Evolutionary conservation across 1,284 basidiomycete species (phyloP).

Genomic region (Leccinum holopus): DNA sequence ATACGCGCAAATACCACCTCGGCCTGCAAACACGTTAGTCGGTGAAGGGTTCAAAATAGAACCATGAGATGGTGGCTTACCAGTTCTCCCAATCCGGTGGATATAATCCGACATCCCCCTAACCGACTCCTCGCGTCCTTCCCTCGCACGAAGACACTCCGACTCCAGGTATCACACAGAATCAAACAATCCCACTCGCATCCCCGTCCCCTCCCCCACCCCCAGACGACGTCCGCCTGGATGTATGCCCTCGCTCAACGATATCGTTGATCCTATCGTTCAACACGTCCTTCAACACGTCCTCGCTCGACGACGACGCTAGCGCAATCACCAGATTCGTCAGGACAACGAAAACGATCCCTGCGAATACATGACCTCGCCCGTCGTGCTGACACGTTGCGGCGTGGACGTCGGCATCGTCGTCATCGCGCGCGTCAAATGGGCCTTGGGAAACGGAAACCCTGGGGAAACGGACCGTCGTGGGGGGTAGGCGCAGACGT

Average conservation of each 20-base stretch:
- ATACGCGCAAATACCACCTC: too few relatives aligned
- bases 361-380: conserved; percentile 11
- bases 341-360: conserved; percentile 28
- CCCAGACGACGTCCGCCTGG: conserved; percentile 13
- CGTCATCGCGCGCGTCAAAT: conserved; percentile 2
- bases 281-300: conserved; percentile 24
- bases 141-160: background rate
- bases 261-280: conserved; percentile 26
- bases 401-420: background rate
- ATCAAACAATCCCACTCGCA: background rate
- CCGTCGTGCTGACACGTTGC: conserved; percentile 9
- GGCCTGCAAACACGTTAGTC: too few relatives aligned
- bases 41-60: too few relatives aligned
- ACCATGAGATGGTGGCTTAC: too few relatives aligned
- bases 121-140: too few relatives aligned
- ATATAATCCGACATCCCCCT: too few relatives aligned
- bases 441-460: conserved; percentile 16
- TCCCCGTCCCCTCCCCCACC: background rate
- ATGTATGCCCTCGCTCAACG: conserved; percentile 22
- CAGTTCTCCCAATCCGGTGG: too few relatives aligned
- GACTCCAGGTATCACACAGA: background rate
- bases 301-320: conserved; percentile 25
- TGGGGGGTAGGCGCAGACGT: background rate
- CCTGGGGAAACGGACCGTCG: conserved; percentile 7
- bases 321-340: conserved; percentile 27